Base-by-base conservation (phyloP, 352 stramenopile genomes). In the Phytophthora hybrid region DNA sequence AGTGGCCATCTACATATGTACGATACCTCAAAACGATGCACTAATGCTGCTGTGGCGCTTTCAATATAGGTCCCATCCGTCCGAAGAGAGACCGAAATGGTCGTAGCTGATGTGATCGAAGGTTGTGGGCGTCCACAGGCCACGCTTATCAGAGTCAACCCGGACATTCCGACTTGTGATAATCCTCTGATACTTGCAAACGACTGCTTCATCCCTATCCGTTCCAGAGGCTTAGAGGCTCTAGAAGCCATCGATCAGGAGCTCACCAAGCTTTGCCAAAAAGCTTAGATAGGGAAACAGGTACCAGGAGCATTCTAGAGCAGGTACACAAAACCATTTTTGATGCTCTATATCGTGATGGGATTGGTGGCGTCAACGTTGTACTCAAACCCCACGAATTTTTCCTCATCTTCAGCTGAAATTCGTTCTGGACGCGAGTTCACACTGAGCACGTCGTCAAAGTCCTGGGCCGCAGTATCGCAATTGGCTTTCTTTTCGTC, bases 61-160 rank as follows among this genome's bases (percentile, higher is more conserved):
- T 68, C 19, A 31, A 23, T 41, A 18, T 70, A 95, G 89, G 88
- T 96, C 5, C 87, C 88, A 8, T 95, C 90, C 5, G 90, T 96
- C 9, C 87, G 90, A 9, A 88, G 74, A 58, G 85, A 95, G 59
- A 92, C 80, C 10, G 90, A 96, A 63, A 91, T 93, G 87, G 88
- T 96, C 21, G 87, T 95, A 21, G 78, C 80, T 0, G 90, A 93
- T 60, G 76, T 86, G 5, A 85, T 93, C n/a, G 75, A 84, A 47
- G 76, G 80, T 9, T 95, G 87, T 32, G 69, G 81, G 9, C 66
- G 64, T 16, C 63, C 61, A 0, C 90, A 94, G 61, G 83, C 86
- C 1, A 83, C 74, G 14, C 81, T 95, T 8, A 82, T 96, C 65
- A 87, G 90, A 57, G 79, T 96, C 54, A 96, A 96, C 55, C 87